These are phyloP conservation scores for Neofusicoccum sp. DNA, from an alignment of 2,329 filamentous ascomycete species.

Conservation along the genomic window DNA sequence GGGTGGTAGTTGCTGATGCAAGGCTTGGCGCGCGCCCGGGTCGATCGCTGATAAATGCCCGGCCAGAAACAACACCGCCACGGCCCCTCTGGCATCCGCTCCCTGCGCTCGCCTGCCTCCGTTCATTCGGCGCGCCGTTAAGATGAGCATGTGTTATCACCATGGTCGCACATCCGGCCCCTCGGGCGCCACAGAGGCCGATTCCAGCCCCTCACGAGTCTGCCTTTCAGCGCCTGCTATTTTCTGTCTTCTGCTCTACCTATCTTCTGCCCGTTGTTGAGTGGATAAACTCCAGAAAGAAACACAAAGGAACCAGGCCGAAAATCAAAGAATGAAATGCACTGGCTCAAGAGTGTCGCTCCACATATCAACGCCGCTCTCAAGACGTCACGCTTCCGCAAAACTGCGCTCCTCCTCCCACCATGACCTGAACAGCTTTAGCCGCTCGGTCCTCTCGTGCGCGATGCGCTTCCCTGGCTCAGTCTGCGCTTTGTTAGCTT, in stretches of 20 bases:
- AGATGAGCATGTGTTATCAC: background rate
- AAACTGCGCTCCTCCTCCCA: conserved; percentile 18
- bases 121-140: background rate
- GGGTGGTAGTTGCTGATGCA: conserved; percentile 10
- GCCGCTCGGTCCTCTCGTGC: conserved; percentile 14
- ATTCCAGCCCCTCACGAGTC: no score
- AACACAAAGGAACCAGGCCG: background rate
- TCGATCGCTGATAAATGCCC: background rate
- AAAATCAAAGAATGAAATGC: background rate
- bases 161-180: no score
- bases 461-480: conserved; percentile 1
- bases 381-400: background rate
- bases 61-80: conserved; percentile 5
- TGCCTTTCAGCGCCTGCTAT: background rate
- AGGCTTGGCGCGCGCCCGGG: conserved; percentile 4
- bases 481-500: background rate
- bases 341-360: background rate
- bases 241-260: no score
- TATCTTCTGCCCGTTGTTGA: background rate
- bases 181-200: no score
- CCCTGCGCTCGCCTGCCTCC: background rate
- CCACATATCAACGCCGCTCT: background rate
- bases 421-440: conserved; percentile 19
- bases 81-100: background rate
- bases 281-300: background rate